Evolutionary conservation across 805 yeast species (phyloP).

Genomic region (Teunomyces kruisii): DNA sequence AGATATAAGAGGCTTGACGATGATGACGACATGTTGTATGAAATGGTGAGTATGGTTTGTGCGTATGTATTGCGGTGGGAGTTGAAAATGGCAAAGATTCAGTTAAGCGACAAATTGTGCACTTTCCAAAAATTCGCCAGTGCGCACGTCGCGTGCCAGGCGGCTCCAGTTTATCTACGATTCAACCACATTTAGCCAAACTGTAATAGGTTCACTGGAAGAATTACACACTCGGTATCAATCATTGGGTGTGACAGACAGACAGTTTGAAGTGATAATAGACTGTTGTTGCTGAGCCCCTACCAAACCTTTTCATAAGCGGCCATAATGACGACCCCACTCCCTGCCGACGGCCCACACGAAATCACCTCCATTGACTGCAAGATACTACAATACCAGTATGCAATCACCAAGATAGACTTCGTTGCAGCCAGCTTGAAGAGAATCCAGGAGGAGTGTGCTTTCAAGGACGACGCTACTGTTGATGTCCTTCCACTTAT

Average conservation of each 20-base stretch:
- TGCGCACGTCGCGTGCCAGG: not conserved
- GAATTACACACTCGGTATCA: not conserved
- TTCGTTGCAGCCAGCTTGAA: constrained; percentile 34
- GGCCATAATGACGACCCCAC: not conserved
- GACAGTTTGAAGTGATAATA: not conserved
- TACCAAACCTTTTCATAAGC: no score
- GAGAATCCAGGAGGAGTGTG: constrained; percentile 12
- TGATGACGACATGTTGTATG: not conserved
- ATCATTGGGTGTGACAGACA: not conserved
- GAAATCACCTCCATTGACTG: constrained; percentile 45
- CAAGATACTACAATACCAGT: constrained; percentile 57
- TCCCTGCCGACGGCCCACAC: constrained; percentile 1
- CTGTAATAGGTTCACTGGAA: not conserved
- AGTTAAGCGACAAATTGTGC: no score
- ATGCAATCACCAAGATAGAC: constrained; percentile 49
- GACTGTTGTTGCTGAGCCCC: not conserved
- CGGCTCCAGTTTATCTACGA: not conserved
- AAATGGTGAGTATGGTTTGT: no score
- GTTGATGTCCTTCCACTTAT: constrained; percentile 25
- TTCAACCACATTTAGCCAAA: not conserved
- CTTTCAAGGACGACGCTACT: not conserved
- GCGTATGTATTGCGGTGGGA: no score
- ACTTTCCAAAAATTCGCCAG: not conserved
- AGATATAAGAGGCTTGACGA: constrained; percentile 9
- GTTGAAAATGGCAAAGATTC: no score